Evolutionary conservation across 768 basidiomycete species (phyloP).

Genomic region (Lactifluus subvellereus): DNA sequence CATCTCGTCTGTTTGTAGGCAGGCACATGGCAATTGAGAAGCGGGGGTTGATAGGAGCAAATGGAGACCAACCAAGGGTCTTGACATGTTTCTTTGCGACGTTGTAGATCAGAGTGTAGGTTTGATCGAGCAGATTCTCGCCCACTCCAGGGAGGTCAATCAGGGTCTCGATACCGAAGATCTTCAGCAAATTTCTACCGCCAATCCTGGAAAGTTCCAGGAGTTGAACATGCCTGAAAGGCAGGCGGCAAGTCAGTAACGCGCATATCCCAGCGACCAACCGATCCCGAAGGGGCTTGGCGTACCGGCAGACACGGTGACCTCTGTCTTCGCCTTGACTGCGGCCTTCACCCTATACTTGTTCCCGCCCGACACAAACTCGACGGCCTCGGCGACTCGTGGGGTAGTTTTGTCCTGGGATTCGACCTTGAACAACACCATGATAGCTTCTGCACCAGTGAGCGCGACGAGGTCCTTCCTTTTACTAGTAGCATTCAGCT

Average conservation of each 20-base stretch:
- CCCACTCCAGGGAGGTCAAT: constrained; percentile 44
- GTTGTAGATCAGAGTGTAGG: constrained; percentile 21
- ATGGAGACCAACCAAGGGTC: constrained; percentile 13
- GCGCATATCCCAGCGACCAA: background rate
- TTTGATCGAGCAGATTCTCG: constrained; percentile 34
- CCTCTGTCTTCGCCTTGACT: constrained; percentile 39
- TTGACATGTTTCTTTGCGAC: constrained; percentile 13
- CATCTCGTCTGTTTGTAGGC: constrained; percentile 13
- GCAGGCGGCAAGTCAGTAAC: background rate
- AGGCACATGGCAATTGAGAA: background rate
- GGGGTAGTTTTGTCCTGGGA: constrained; percentile 1
- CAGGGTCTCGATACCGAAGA: constrained; percentile 31
- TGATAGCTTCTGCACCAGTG: constrained; percentile 19
- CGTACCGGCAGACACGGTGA: constrained; percentile 34
- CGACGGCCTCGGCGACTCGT: constrained; percentile 32
- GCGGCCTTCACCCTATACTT: constrained; percentile 32
- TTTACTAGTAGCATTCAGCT: constrained; percentile 17
- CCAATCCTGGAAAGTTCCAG: constrained; percentile 33
- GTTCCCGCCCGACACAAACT: constrained; percentile 29
- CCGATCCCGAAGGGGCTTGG: too few species aligned
- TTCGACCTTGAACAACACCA: constrained; percentile 8
- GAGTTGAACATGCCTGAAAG: constrained; percentile 33
- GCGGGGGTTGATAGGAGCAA: background rate
- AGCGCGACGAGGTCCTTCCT: constrained; percentile 20
- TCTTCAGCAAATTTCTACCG: constrained; percentile 31